Evolutionary conservation across 306 rosid species (phyloP), one percentile per base, ranked within the genome.

Genomic region (Alnus rubra): DNA sequence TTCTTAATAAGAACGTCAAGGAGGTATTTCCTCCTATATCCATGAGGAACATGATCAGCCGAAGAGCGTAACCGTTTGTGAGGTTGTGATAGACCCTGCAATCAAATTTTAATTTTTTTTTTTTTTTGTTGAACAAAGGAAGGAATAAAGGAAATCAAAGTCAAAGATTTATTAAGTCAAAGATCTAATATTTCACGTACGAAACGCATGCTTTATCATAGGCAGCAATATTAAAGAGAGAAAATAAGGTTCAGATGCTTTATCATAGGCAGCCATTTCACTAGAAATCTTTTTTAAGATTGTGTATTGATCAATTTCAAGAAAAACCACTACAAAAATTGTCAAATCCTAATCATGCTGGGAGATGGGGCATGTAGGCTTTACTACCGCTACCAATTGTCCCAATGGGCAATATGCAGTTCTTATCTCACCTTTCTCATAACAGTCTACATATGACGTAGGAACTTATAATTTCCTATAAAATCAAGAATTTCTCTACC

Each of bases 1-100:
- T 95, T 95, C 90, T 82, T 93, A 73, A 87, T 83, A 67, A 95
- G 96, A 90, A 93, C 90, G 55, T 93, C 99, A 81, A 95, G 77
- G 73, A 95, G 92, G 55, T 88, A 55, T 79, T 83, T 80, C 87
- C 82, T 95, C 85, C 86, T 91, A 87, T 83, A 91, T 60, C 98
- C 99, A 76, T 84, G 92, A 79, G 99, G 99, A 79, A 95, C 93
- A 81, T 86, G 92, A 82, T 95, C 97, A 9, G 92, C 94, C 92
- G 93, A 86, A 71, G 91, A 73, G 52, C 94, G 89, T 69, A 95
- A 81, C 52, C 88, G 83, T 79, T 95, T 95, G 92, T 95, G 99
- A 59, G 83, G 96, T 83, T 95, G 99, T 51, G 97, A 95, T 75
- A 95, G 83, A 83, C 99, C 99, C 99, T 95, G 88, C 50, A 81